Evolutionary conservation across 805 yeast species (phyloP).

Genomic region (Lachancea sp.): DNA sequence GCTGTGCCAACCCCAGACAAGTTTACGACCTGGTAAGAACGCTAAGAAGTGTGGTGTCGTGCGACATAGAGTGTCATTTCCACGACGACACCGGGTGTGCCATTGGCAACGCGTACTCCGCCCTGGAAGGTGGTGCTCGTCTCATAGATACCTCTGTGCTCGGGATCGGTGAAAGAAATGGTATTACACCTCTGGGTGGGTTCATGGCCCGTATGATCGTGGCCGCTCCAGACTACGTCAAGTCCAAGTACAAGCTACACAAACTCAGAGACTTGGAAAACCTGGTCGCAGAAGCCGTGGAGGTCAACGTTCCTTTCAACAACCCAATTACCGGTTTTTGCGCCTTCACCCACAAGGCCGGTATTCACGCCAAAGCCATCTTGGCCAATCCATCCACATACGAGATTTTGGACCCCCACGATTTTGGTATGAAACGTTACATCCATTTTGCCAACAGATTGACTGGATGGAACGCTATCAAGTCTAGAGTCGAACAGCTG

Average conservation of each 20-base stretch:
- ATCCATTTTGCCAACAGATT: constrained; percentile 96
- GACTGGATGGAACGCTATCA: constrained; percentile 99
- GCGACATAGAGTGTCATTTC: constrained; percentile 98
- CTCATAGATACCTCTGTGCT: constrained; percentile 93
- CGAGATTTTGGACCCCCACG: constrained; percentile 90
- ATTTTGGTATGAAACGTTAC: constrained; percentile 92
- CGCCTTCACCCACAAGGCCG: constrained; percentile 99
- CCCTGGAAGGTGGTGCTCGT: constrained; percentile 94
- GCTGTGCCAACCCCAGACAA: constrained; percentile 98
- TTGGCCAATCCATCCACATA: constrained; percentile 97
- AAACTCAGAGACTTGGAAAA: constrained; percentile 93
- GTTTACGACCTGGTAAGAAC: constrained; percentile 95
- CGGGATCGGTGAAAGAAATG: constrained; percentile 98
- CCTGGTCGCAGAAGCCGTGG: constrained; percentile 94
- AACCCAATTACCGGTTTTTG: constrained; percentile 99
- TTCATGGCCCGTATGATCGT: constrained; percentile 99
- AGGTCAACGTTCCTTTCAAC: constrained; percentile 94
- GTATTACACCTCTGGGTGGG: constrained; percentile 96
- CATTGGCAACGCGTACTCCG: constrained; percentile 96
- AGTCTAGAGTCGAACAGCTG: constrained; percentile 94
- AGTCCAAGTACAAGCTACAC: constrained; percentile 89
- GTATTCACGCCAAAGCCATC: constrained; percentile 98
- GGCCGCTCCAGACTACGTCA: constrained; percentile 92
- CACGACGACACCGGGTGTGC: constrained; percentile 99
- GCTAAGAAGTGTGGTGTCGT: constrained; percentile 83